Evolutionary conservation across 177 flowering plant genomes (phyloP), one percentile per base, ranked within the genome.

Genomic region (Tripterygium wilfordii): DNA sequence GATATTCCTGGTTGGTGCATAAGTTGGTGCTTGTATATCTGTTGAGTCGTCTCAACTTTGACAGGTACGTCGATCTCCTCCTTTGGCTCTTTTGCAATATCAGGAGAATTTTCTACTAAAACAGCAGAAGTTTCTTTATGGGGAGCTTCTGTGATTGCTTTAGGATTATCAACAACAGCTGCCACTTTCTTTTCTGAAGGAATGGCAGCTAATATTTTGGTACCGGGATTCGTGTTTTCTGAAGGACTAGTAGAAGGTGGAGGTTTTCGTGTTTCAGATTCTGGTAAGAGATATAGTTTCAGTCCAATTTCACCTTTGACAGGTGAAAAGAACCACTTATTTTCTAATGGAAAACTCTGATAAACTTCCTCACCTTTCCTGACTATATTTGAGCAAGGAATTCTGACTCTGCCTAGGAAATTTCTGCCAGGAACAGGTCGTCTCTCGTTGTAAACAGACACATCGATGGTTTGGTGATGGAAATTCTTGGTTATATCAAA

Each of bases 251-350:
- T 14, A 10, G 40, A 36, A 20, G 45, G 15, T 3, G 45, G 16
- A n/a, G 29, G 0, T 51, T 40, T 12, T 54, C 14, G 33, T 17
- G 29, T 27, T 59, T 45, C 54, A 15, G 60, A 36, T 12, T 42
- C 50, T 30, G 45, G 21, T 7, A 52, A 40, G 9, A 37, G 13
- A 23, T 59, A 63, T 5, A 68, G 7, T 56, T 51, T 60, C 10
- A 63, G 50, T 52, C 62, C 68, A 56, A 63, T 52, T 46, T 68
- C 65, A 35, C 68, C 72, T 37, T 54, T 58, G 27, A 59, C 57
- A 35, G 55, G 28, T 22, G 66, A 56, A 27, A 54, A 45, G 28
- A 63, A 48, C 68, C 60, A 49, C 43, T 60, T 68, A 24, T 36
- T 57, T 57, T 60, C 61, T 20, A 62, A 33, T 4, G 33, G 63